Evolutionary conservation across 768 basidiomycete species (phyloP).

Genomic region (Termitomyces sp.): DNA sequence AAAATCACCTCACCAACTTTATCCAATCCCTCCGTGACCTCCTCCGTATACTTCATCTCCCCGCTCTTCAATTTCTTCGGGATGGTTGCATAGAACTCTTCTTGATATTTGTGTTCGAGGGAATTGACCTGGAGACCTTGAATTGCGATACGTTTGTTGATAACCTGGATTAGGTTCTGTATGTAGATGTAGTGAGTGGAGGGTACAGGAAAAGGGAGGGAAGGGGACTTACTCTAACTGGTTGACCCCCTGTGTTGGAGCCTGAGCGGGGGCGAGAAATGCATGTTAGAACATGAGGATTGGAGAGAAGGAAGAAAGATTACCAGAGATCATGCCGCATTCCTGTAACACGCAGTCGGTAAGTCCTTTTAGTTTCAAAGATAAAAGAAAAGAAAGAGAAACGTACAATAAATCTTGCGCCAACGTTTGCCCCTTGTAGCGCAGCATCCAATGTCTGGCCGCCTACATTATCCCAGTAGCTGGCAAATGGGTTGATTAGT

Average conservation of each 20-base stretch:
- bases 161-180: slow-evolving; percentile 33
- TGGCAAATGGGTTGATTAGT: slow-evolving; percentile 7
- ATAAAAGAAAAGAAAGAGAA: neutral
- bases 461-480: slow-evolving; percentile 58
- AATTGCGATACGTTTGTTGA: slow-evolving; percentile 36
- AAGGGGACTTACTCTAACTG: slow-evolving; percentile 11
- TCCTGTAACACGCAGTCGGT: slow-evolving; percentile 19
- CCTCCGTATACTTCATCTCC: slow-evolving; percentile 41
- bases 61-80: slow-evolving; percentile 38
- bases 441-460: slow-evolving; percentile 56
- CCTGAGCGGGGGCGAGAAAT: slow-evolving; percentile 9
- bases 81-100: slow-evolving; percentile 37
- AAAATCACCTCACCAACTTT: slow-evolving; percentile 30
- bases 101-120: slow-evolving; percentile 28
- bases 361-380: neutral
- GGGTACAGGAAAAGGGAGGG: too few relatives aligned
- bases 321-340: slow-evolving; percentile 36
- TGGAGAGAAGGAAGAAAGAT: neutral
- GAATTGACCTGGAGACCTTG: slow-evolving; percentile 31
- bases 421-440: slow-evolving; percentile 34
- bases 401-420: slow-evolving; percentile 47
- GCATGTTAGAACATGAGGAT: neutral
- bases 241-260: slow-evolving; percentile 27
- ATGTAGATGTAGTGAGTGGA: too few relatives aligned
- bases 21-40: too few relatives aligned